Percentiles rank a stretch among this genome's conserved stretches.
Conservation (phyloP, 176 grass and related monocot genomes). For the Lolium multiflorum region DNA sequence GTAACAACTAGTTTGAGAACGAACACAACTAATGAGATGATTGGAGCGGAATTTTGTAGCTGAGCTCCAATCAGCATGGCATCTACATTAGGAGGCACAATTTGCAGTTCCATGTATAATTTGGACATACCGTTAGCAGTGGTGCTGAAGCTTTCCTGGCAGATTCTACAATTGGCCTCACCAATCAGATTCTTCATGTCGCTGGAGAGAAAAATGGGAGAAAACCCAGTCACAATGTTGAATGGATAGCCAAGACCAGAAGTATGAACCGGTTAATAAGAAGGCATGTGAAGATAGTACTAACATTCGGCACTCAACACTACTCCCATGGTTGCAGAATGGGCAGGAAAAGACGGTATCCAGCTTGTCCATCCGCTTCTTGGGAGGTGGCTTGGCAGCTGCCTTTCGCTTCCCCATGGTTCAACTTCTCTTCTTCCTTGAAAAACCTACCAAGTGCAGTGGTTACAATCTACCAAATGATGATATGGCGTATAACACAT, state of each 20-base stretch:
- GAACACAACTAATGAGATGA: neutral
- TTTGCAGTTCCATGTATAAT: constrained; percentile 16
- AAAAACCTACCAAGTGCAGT: constrained; percentile 11
- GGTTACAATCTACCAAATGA: neutral
- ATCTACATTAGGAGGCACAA: neutral
- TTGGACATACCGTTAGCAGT: constrained; percentile 69
- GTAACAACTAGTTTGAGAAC: neutral
- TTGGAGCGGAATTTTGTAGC: neutral
- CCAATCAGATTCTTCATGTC: constrained; percentile 92
- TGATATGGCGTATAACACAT: neutral
- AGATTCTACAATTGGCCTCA: constrained; percentile 81
- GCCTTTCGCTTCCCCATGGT: constrained; percentile 82
- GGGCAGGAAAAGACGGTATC: constrained; percentile 76
- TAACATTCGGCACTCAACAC: constrained; percentile 82
- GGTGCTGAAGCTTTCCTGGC: constrained; percentile 86
- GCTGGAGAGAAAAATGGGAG: constrained; percentile 40
- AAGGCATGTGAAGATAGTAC: constrained; percentile 2
- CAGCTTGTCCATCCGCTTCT: constrained; percentile 88
- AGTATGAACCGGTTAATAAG: neutral
- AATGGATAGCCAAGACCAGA: neutral
- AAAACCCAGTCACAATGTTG: constrained; percentile 29
- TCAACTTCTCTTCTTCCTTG: constrained; percentile 43
- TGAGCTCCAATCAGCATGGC: neutral
- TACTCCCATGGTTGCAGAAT: constrained; percentile 79
- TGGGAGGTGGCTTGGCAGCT: constrained; percentile 70